phyloP scores from a whole-genome alignment of 768 basidiomycete species.

The Termitomyces sp. region DNA sequence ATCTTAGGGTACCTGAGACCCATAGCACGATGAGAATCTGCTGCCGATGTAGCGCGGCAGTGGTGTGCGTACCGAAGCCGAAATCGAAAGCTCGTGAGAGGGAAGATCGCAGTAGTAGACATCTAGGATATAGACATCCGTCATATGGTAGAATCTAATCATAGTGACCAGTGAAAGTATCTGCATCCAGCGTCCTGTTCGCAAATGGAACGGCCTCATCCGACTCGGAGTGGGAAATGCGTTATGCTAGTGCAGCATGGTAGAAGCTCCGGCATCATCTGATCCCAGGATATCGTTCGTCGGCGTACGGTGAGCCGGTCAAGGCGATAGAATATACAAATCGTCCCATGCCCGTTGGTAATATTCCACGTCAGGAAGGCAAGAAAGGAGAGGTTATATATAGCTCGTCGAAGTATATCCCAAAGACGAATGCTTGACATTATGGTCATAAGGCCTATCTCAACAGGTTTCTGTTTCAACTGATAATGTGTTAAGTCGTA shows the following conservation, averaged over 20 bases:
- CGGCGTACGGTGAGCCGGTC: background rate
- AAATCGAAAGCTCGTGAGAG: background rate
- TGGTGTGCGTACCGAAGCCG: background rate
- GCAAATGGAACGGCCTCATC: background rate
- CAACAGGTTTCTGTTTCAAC: background rate
- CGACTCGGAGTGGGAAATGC: background rate
- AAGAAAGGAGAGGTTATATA: background rate
- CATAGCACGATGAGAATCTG: background rate
- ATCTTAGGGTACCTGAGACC: background rate
- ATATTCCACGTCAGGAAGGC: background rate
- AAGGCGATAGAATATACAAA: background rate
- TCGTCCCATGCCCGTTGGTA: background rate
- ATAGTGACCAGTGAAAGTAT: background rate
- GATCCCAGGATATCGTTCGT: background rate
- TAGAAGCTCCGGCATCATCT: background rate
- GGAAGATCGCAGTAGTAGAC: background rate
- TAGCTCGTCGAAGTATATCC: background rate
- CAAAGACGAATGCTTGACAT: background rate
- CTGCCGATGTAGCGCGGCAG: background rate
- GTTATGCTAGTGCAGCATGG: background rate
- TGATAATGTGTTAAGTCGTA: background rate
- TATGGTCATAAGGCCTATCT: background rate
- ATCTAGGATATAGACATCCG: background rate
- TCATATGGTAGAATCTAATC: background rate
- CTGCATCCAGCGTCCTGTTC: background rate